A percentile compares a stretch with the other conserved stretches of the same genome.
phyloP scores from a whole-genome alignment of 441 rosid genomes.

The Gossypium schwendimanii region DNA sequence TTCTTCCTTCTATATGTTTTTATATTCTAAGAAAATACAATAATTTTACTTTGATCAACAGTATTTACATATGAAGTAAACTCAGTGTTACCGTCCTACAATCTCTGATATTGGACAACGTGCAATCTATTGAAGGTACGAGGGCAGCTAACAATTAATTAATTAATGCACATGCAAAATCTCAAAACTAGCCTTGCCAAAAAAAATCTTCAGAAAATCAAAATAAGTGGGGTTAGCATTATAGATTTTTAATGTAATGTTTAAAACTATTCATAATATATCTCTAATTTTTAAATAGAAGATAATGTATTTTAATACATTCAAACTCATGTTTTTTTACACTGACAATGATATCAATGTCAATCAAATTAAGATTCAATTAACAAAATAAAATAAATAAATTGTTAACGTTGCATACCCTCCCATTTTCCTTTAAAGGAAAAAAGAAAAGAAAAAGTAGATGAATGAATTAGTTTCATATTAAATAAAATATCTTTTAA shows the following conservation, averaged over 20 bases:
- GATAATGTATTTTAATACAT: no score
- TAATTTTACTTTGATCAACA: no score
- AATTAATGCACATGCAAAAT: conserved; percentile 18
- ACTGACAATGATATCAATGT: no score
- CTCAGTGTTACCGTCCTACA: conserved; percentile 22
- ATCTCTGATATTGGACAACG: conserved; percentile 20
- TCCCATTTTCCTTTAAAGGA: neutral
- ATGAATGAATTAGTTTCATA: neutral
- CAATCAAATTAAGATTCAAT: rapidly evolving
- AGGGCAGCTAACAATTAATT: neutral
- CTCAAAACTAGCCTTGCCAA: conserved; percentile 25
- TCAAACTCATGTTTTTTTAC: rapidly evolving
- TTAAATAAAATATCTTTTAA: neutral
- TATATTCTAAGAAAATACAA: no score
- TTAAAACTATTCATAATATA: no score
- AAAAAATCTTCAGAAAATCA: conserved; percentile 7
- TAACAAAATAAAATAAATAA: no score
- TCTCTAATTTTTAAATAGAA: no score
- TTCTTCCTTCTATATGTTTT: no score
- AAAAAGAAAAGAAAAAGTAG: conserved; percentile 9
- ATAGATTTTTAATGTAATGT: no score
- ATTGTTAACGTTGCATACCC: neutral
- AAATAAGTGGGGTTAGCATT: conserved; percentile 18
- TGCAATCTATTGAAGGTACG: conserved; percentile 29
- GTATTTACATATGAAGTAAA: no score